Conservation (phyloP, 768 basidiomycete species). For the Mycena vulgaris region DNA sequence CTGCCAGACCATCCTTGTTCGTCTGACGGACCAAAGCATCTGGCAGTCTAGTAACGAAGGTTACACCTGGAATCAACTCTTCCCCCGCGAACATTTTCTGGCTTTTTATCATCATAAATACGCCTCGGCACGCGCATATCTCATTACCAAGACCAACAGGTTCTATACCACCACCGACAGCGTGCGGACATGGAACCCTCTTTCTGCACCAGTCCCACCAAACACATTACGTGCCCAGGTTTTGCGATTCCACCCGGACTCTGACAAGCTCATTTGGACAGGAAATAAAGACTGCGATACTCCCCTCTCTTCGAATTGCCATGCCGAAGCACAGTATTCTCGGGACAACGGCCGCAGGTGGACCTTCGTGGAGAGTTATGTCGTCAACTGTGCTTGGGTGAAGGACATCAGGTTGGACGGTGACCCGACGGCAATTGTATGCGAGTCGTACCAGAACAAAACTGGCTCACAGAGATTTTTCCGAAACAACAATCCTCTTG, state of each 20-base stretch:
- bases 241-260: too few relatives aligned
- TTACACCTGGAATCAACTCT: constrained; percentile 84
- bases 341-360: constrained; percentile 84
- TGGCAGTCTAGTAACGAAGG: constrained; percentile 99
- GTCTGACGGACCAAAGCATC: constrained; percentile 79
- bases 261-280: constrained; percentile 92
- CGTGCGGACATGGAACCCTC: constrained; percentile 77
- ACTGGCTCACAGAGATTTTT: constrained; percentile 69
- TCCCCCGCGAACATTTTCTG: constrained; percentile 75
- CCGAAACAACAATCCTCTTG: constrained; percentile 79
- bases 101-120: constrained; percentile 90
- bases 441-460: constrained; percentile 96
- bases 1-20: constrained; percentile 82
- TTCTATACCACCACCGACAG: constrained; percentile 89
- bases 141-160: constrained; percentile 77
- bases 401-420: constrained; percentile 81
- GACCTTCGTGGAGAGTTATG: constrained; percentile 85
- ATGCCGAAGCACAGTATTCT: constrained; percentile 81
- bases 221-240: constrained; percentile 84
- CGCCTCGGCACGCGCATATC: constrained; percentile 86
- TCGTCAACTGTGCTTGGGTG: constrained; percentile 93
- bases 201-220: constrained; percentile 75
- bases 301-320: constrained; percentile 65
- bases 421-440: constrained; percentile 92
- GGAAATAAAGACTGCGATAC: constrained; percentile 79